Evolutionary conservation across 192 early-diverging fungal species (phyloP).

Genomic region (Rhizophagus clarus): DNA sequence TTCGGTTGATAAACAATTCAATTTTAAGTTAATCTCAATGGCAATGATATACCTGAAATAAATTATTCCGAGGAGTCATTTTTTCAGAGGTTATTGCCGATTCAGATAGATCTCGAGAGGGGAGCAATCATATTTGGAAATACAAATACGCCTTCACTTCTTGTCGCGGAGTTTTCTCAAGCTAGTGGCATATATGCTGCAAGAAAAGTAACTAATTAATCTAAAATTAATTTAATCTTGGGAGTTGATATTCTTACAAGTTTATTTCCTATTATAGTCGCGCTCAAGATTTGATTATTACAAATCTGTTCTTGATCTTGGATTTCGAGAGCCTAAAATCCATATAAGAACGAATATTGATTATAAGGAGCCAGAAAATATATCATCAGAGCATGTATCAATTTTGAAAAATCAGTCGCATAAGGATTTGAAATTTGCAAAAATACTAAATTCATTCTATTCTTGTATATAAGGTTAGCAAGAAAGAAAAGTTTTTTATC

Average conservation of each 20-base stretch:
- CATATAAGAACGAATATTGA: slow-evolving; percentile 64
- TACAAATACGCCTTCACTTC: slow-evolving; percentile 60
- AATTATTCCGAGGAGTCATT: slow-evolving; percentile 41
- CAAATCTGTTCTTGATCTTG: slow-evolving; percentile 54
- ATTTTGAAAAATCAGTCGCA: background rate
- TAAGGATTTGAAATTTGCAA: background rate
- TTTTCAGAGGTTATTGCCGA: slow-evolving; percentile 63
- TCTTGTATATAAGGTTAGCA: background rate
- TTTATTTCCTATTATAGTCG: slow-evolving; percentile 37
- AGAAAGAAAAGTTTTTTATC: background rate
- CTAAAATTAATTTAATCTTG: background rate
- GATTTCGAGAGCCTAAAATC: slow-evolving; percentile 55
- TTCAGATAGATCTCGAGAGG: slow-evolving; percentile 62
- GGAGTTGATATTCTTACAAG: background rate
- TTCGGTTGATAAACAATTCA: background rate
- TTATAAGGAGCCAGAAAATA: slow-evolving; percentile 45
- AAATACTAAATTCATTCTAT: background rate
- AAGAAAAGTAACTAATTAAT: slow-evolving; percentile 36
- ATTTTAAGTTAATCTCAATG: slow-evolving; percentile 40
- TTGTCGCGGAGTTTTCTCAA: slow-evolving; percentile 60
- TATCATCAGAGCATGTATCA: background rate
- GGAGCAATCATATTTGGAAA: slow-evolving; percentile 77
- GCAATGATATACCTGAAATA: slow-evolving; percentile 23
- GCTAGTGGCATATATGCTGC: slow-evolving; percentile 60
- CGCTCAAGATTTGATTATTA: slow-evolving; percentile 62